Evolutionary conservation across 1,284 basidiomycete genomes (phyloP), one percentile per base, ranked within the genome.

Genomic region (Veloporphyrellus conicus): DNA sequence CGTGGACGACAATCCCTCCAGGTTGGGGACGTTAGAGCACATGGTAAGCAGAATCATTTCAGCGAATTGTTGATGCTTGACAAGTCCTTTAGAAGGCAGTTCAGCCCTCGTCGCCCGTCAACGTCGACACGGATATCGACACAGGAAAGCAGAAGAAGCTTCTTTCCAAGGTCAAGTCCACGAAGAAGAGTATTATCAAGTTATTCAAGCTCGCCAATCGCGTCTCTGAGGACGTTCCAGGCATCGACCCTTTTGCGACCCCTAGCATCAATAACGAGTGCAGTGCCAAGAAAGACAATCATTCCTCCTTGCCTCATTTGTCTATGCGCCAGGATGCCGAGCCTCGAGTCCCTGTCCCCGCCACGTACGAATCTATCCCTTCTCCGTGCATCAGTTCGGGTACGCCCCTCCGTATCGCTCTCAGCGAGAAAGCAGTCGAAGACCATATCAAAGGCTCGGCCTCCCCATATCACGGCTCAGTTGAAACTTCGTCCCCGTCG

Each of bases 151-250:
- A 43, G 32, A 52, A 35, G 28, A 49, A 29, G 34, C 34, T 60
- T 31, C 3, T 54, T 31, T 49, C 34, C 32, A 61, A 37, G 35
- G 41, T 61, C 31, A 50, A 41, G 35, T 49, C 18, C 1, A 48
- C 42, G 27, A 64, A 54, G 47, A 43, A 35, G 19, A 50, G 20
- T 22, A 48, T 64, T 18, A 10, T n/a, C 34, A 59, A 47, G 43
- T 34, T 61, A 28, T 57, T 64, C 45, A 59, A 45, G 43, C 31
- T 27, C 11, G 33, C 42, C 12, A 11, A 29, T 36, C 42, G 36
- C 22, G 27, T 19, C 27, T 39, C 40, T 27, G 16, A 10, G n/a
- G 23, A 19, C 23, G 34, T 37, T 27, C 27, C 29, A 5, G 31
- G 4, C 28, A 18, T 43, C 31, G 36, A 48, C 6, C 14, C 20